Base-by-base conservation (phyloP, 2,329 filamentous ascomycete species). In the Fusarium sp. region DNA sequence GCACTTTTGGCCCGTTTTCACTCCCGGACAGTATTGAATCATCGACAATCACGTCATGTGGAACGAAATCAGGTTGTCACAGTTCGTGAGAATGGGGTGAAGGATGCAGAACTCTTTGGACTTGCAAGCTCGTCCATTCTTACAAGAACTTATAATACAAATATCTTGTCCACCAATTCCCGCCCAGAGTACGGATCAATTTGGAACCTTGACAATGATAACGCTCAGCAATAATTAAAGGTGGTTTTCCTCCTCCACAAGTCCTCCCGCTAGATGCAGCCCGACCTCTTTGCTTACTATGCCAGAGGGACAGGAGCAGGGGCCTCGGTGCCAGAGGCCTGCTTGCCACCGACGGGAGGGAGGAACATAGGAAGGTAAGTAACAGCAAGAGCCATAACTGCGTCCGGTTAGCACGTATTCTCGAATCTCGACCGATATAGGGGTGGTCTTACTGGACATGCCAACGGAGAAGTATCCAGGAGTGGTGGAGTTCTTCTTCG, bases 391-490 rank as follows among this genome's bases (percentile, higher is more conserved):
- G 90, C 87, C 87, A 92, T 88, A 68, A 90, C 90, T 92, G 69
- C 69, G 17, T 56, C 15, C 12, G 24, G 39, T 55, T 32, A 80
- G 77, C 42, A 42, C 22, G 8, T 22, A 35, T n/a, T 51, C 18
- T 32, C 41, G 5, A 30, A 44, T 55, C 51, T 28, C 20, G 20
- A 55, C 22, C 17, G 39, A 28, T 44, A 26, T 30, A 55, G 38
- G 35, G 56, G 63, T 26, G 22, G 47, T 88, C 91, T 78, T 86
- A 94, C 93, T 79, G 26, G 93, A 90, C 93, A 97, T 96, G 82
- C 91, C 88, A 63, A 96, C 90, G 63, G 91, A 91, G 83, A 96
- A 92, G 78, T 87, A 86, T 22, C 86, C 84, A 5, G 95, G 94
- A 10, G 94, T 95, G 51, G 87, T 84, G 32, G 90, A 84, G 67